These are phyloP conservation scores for Spirogloea muscicola DNA, from an alignment of 139 green algal species.

Conservation along the genomic window DNA sequence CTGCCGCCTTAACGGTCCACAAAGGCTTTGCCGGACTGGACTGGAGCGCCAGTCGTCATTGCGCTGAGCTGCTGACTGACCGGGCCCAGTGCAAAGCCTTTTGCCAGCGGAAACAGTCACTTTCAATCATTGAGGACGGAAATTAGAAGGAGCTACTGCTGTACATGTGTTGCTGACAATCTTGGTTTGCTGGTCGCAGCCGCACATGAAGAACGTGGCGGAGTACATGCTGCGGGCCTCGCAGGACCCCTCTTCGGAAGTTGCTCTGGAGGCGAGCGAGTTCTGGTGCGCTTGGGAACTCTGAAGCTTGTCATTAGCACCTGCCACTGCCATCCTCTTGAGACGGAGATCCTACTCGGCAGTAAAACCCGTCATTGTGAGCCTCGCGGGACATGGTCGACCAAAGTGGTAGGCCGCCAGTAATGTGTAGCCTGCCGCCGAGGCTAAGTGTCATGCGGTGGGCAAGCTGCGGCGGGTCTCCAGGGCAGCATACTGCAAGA, in stretches of 20 bases:
- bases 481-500: slow-evolving; percentile 52
- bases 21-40: not conserved
- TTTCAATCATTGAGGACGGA: no score
- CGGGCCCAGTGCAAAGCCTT: no score
- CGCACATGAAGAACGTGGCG: slow-evolving; percentile 73
- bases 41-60: no score
- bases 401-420: not conserved
- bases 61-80: no score
- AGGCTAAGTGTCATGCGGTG: not conserved
- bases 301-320: slow-evolving; percentile 32
- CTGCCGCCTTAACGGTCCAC: not conserved
- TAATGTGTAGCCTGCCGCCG: not conserved
- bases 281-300: slow-evolving; percentile 78
- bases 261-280: slow-evolving; percentile 91
- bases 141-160: no score
- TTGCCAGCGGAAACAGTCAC: no score
- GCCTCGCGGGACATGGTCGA: not conserved
- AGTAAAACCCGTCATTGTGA: no score
- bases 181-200: slow-evolving; percentile 6
- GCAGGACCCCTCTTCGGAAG: slow-evolving; percentile 60
- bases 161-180: slow-evolving; percentile 2
- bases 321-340: slow-evolving; percentile 52
- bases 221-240: slow-evolving; percentile 91
- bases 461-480: slow-evolving; percentile 2
- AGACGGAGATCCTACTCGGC: no score